These are phyloP conservation scores for Neoboletus brunneissimus DNA, from an alignment of 768 basidiomycete genomes.

Conservation along the genomic window DNA sequence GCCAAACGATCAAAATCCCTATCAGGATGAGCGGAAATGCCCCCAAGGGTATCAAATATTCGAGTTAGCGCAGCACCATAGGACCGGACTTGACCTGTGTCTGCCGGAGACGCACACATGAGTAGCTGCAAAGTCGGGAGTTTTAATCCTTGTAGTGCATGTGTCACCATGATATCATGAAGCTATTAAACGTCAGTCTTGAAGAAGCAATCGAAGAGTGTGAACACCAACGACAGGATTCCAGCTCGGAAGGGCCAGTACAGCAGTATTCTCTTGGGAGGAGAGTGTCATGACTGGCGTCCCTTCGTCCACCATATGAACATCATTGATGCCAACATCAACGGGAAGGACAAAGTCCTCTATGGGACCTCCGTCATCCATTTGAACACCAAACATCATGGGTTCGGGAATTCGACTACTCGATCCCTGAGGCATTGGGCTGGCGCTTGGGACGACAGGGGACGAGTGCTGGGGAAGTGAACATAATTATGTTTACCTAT, in stretches of 20 bases:
- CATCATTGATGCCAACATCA: slow-evolving; percentile 32
- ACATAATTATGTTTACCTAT: background rate
- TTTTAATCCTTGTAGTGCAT: slow-evolving; percentile 39
- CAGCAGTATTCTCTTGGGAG: slow-evolving; percentile 33
- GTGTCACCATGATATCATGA: slow-evolving; percentile 58
- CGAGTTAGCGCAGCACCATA: slow-evolving; percentile 45
- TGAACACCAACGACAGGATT: slow-evolving; percentile 48
- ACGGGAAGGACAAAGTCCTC: slow-evolving; percentile 14
- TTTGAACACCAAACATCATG: slow-evolving; percentile 20
- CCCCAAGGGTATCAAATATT: slow-evolving; percentile 32
- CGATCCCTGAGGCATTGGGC: slow-evolving; percentile 17
- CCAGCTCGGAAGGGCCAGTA: slow-evolving; percentile 48
- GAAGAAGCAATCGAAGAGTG: background rate
- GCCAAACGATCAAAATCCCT: slow-evolving; percentile 20
- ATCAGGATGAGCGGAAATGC: slow-evolving; percentile 18
- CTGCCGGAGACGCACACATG: slow-evolving; percentile 36
- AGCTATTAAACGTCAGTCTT: slow-evolving; percentile 39
- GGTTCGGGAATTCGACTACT: slow-evolving; percentile 11
- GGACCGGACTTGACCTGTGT: slow-evolving; percentile 23
- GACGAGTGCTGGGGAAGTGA: slow-evolving; percentile 3
- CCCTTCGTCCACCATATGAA: slow-evolving; percentile 33
- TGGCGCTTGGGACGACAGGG: slow-evolving; percentile 24
- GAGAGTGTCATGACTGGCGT: slow-evolving; percentile 7
- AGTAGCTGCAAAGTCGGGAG: slow-evolving; percentile 54
- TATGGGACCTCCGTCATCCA: slow-evolving; percentile 9